Evolutionary conservation across 2,329 filamentous ascomycete genomes (phyloP).

Genomic region (Plenodomus biglobosus): DNA sequence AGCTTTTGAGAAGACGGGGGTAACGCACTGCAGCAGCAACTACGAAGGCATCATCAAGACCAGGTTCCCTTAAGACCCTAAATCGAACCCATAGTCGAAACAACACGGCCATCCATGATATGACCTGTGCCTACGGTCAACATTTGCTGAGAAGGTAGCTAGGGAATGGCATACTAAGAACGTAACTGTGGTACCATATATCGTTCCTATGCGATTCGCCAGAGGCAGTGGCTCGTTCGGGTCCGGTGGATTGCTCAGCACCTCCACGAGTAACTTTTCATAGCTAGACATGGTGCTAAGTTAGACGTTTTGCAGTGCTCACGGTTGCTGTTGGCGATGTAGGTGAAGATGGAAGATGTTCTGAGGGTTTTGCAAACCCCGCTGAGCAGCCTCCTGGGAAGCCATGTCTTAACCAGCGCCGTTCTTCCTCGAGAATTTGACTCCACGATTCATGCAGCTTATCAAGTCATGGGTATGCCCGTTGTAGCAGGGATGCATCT

Average conservation of each 20-base stretch:
- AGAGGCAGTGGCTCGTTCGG: conserved; percentile 30
- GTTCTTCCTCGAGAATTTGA: conserved; percentile 1
- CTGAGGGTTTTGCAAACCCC: conserved; percentile 1
- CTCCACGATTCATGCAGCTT: conserved; percentile 1
- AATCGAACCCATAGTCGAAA: conserved; percentile 35
- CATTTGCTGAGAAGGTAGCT: background rate
- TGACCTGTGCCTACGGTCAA: conserved; percentile 20
- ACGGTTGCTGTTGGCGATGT: conserved; percentile 4
- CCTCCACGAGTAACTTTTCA: conserved; percentile 19
- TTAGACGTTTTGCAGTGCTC: conserved; percentile 2
- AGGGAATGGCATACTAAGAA: conserved; percentile 26
- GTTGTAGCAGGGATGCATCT: background rate
- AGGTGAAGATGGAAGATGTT: conserved; percentile 1
- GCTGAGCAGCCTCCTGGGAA: background rate
- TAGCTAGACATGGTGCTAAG: conserved; percentile 18
- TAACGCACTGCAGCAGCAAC: conserved; percentile 30
- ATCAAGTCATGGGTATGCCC: background rate
- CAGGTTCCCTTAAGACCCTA: conserved; percentile 32
- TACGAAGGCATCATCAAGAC: conserved; percentile 43
- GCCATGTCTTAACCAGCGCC: background rate
- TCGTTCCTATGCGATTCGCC: conserved; percentile 29
- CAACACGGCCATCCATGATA: conserved; percentile 32
- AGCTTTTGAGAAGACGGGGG: background rate
- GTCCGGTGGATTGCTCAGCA: conserved; percentile 28
- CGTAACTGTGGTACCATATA: conserved; percentile 27